Percentiles rank a stretch among this genome's conserved stretches.
Conservation (phyloP, 2,329 filamentous ascomycete species). For the Botrytis cinerea region DNA sequence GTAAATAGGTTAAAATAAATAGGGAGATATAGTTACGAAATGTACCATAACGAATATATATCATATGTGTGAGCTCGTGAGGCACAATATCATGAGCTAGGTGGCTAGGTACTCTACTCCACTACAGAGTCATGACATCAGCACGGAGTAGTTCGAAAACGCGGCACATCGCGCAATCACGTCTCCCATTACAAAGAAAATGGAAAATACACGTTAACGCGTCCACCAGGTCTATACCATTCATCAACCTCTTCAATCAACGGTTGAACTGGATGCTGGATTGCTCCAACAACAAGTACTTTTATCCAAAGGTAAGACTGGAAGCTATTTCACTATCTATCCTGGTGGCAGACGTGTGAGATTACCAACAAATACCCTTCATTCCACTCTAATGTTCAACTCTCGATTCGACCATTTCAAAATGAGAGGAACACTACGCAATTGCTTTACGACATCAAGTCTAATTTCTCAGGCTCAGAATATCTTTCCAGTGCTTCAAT, state of each 20-base stretch:
- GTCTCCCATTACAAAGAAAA: neutral
- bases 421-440: neutral
- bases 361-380: neutral
- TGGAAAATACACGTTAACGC: neutral
- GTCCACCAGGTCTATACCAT: neutral
- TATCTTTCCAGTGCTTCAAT: neutral
- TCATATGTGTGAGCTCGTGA: neutral
- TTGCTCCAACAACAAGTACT: neutral
- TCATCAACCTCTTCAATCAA: neutral
- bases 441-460: neutral
- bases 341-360: too few species aligned
- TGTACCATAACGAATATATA: neutral
- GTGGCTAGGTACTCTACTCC: neutral
- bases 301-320: neutral
- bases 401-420: neutral
- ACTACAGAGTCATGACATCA: slow-evolving; percentile 11
- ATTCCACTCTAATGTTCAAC: neutral
- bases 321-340: neutral
- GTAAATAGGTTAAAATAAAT: neutral
- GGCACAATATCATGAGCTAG: neutral
- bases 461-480: neutral
- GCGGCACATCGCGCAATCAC: neutral
- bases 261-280: neutral
- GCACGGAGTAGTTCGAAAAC: neutral
- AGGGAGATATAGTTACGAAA: neutral